These are phyloP conservation scores for Porodaedalea pini DNA, from an alignment of 1,284 basidiomycete species.

Conservation along the genomic window DNA sequence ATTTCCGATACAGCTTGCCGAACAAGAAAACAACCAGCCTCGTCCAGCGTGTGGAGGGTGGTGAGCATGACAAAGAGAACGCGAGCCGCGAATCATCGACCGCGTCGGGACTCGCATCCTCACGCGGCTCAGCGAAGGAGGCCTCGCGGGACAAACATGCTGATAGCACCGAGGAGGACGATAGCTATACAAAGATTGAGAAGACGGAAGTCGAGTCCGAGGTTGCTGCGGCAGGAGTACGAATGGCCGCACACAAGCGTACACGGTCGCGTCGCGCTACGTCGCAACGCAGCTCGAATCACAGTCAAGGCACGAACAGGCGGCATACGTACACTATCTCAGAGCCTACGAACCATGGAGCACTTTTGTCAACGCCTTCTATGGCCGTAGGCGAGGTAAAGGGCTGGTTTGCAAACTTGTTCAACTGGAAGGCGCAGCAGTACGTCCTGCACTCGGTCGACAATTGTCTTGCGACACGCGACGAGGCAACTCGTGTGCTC, in stretches of 20 bases:
- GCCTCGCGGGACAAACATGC: neutral
- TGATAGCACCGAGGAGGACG: constrained; percentile 10
- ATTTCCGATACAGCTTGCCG: constrained; percentile 15
- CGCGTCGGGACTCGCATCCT: neutral
- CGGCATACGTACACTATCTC: constrained; percentile 18
- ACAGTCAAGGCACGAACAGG: neutral
- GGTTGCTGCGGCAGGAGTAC: neutral
- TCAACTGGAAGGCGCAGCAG: constrained; percentile 67
- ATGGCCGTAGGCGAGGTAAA: constrained; percentile 74
- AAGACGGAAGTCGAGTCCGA: constrained; percentile 18
- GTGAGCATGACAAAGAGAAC: constrained; percentile 17
- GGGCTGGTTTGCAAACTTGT: constrained; percentile 79
- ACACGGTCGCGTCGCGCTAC: neutral
- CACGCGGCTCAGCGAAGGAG: neutral
- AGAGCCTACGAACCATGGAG: constrained; percentile 3
- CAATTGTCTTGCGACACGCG: constrained; percentile 58
- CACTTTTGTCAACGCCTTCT: constrained; percentile 32
- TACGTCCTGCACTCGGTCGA: constrained; percentile 70
- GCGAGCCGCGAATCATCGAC: neutral
- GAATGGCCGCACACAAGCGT: neutral
- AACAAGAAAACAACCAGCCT: constrained; percentile 16
- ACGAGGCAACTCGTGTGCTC: constrained; percentile 63
- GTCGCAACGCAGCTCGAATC: neutral
- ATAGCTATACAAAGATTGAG: constrained; percentile 20
- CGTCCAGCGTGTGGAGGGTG: neutral